A percentile compares a stretch with the other conserved stretches of the same genome.
Conservation (phyloP, 192 early-diverging fungal species). For the Backusella luteola region DNA sequence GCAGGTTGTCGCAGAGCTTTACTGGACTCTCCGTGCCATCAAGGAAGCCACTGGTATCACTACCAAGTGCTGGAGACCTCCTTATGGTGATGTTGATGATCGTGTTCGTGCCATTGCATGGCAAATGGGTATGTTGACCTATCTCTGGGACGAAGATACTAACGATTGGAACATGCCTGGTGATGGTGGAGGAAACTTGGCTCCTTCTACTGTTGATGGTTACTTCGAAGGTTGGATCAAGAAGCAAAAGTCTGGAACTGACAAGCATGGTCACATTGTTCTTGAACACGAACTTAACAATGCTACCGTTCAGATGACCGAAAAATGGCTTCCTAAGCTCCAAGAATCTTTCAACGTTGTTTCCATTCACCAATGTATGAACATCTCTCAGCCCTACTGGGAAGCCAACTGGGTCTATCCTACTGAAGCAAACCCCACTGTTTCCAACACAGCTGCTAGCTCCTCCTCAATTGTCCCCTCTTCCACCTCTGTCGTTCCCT, state of each 20-base stretch:
- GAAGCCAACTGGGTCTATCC: slow-evolving; percentile 37
- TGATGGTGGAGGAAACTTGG: slow-evolving; percentile 31
- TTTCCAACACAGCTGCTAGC: not conserved
- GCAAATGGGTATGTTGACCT: slow-evolving; percentile 23
- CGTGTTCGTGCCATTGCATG: slow-evolving; percentile 38
- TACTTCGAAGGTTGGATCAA: slow-evolving; percentile 33
- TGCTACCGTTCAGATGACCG: slow-evolving; percentile 39
- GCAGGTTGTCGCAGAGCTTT: slow-evolving; percentile 52
- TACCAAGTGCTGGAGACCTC: slow-evolving; percentile 45
- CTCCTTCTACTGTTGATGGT: slow-evolving; percentile 21
- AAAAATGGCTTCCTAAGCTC: slow-evolving; percentile 40
- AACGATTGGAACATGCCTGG: slow-evolving; percentile 45
- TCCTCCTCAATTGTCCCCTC: not conserved
- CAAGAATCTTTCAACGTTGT: slow-evolving; percentile 37
- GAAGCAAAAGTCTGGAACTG: slow-evolving; percentile 19
- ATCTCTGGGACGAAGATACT: slow-evolving; percentile 28
- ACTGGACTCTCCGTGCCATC: slow-evolving; percentile 39
- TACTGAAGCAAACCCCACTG: slow-evolving; percentile 18
- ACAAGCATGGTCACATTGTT: slow-evolving; percentile 29
- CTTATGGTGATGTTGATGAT: slow-evolving; percentile 48
- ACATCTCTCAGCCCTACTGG: slow-evolving; percentile 44
- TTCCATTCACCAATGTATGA: slow-evolving; percentile 32
- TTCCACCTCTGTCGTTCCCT: not conserved
- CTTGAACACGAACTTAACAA: slow-evolving; percentile 45
- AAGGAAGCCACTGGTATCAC: slow-evolving; percentile 42